A percentile compares a stretch with the other conserved stretches of the same genome.
Conservation (phyloP, 345 rosid species). For the Gossypium australe region DNA sequence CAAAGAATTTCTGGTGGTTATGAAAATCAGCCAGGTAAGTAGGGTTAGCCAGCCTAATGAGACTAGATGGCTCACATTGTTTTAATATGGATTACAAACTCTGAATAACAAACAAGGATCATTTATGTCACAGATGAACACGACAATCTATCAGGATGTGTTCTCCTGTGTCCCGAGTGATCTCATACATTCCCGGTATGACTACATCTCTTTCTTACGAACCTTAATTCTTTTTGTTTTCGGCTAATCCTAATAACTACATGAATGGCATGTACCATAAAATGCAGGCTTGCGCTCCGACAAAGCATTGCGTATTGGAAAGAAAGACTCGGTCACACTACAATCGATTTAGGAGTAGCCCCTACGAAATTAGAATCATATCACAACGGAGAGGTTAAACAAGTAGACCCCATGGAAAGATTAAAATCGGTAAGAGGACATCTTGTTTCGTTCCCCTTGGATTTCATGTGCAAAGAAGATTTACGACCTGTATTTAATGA, state of each 20-base stretch:
- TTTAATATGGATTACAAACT: neutral
- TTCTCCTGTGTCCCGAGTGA: constrained; percentile 90
- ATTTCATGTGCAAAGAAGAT: constrained; percentile 91
- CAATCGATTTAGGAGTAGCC: constrained; percentile 89
- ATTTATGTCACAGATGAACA: constrained; percentile 56
- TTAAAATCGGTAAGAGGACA: constrained; percentile 63
- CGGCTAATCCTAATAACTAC: neutral
- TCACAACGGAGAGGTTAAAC: constrained; percentile 52
- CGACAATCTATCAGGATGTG: constrained; percentile 81
- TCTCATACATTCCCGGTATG: constrained; percentile 81
- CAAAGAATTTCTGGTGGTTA: neutral
- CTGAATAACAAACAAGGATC: neutral
- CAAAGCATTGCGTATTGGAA: constrained; percentile 63
- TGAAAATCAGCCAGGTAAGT: neutral
- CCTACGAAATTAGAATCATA: constrained; percentile 64
- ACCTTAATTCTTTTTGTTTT: neutral
- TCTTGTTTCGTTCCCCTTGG: constrained; percentile 90
- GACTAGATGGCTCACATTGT: neutral
- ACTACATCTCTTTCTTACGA: neutral
- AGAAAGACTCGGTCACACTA: constrained; percentile 77
- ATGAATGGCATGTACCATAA: neutral
- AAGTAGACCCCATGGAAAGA: constrained; percentile 61
- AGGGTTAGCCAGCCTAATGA: neutral
- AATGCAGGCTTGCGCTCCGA: constrained; percentile 50
- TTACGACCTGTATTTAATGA: constrained; percentile 88